Conservation (phyloP, 2,329 filamentous ascomycete genomes). For the Xylariaceae sp. region DNA sequence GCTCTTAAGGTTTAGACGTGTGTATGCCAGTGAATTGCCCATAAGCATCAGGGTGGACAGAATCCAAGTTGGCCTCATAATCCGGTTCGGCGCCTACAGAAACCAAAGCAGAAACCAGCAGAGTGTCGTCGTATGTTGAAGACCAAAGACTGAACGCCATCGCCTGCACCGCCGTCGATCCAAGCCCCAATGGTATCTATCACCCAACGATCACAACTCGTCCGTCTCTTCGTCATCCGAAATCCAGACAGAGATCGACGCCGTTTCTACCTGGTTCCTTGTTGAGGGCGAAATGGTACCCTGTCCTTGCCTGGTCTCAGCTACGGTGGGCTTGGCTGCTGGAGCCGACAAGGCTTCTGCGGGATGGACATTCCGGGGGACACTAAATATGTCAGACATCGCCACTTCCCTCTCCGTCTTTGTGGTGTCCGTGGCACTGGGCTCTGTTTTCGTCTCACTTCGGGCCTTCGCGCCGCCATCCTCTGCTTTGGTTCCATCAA, state of each 20-base stretch:
- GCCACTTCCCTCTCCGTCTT: conserved; percentile 6
- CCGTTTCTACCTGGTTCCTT: conserved; percentile 8
- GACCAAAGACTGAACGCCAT: too few species aligned
- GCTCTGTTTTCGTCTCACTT: conserved; percentile 2
- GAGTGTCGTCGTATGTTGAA: too few species aligned
- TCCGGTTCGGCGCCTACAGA: too few species aligned
- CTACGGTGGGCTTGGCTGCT: not conserved
- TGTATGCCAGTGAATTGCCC: too few species aligned
- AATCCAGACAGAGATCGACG: conserved; percentile 22
- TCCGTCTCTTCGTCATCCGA: conserved; percentile 28
- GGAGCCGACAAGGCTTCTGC: not conserved
- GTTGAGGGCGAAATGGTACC: conserved; percentile 6
- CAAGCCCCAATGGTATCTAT: too few species aligned
- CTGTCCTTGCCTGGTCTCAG: conserved; percentile 16
- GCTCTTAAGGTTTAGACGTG: too few species aligned
- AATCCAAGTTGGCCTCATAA: too few species aligned
- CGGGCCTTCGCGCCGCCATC: not conserved
- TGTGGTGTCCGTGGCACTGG: not conserved
- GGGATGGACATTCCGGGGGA: not conserved
- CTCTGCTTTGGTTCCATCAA: conserved; percentile 22
- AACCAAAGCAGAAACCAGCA: too few species aligned
- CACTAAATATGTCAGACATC: too few species aligned
- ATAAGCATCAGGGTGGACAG: too few species aligned
- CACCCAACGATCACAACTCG: conserved; percentile 20
- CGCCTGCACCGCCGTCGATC: too few species aligned